Evolutionary conservation across 495 filamentous ascomycete species (phyloP).

Genomic region (Cercophora samala): DNA sequence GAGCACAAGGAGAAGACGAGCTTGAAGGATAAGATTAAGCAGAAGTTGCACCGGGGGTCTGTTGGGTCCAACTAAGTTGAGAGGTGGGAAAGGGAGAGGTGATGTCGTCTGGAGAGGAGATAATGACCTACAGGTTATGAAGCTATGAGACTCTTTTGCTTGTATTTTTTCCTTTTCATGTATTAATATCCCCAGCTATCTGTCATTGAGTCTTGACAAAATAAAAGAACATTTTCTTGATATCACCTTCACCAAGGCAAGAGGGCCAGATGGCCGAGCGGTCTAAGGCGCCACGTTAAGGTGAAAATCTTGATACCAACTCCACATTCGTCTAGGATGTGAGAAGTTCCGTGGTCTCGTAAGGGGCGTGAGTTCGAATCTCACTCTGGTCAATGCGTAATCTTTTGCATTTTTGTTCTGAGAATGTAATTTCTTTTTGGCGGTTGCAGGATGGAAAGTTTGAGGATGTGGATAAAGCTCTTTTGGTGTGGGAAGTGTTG

Average conservation of each 20-base stretch:
- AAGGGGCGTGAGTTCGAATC: not conserved
- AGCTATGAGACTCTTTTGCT: not conserved
- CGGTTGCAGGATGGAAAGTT: not conserved
- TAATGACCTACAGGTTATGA: not conserved
- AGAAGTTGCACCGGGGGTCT: slow-evolving; percentile 36
- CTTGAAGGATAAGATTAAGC: slow-evolving; percentile 47
- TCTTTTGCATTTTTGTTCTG: not conserved
- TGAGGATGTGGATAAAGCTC: not conserved
- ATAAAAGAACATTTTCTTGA: not conserved
- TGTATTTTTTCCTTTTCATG: not conserved
- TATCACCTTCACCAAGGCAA: not conserved
- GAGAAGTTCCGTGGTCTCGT: not conserved
- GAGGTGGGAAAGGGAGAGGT: not conserved
- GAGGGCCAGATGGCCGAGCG: not conserved
- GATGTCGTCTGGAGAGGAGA: not conserved
- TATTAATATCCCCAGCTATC: not conserved
- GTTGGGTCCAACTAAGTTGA: not conserved
- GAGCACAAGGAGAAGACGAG: slow-evolving; percentile 32
- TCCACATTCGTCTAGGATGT: not conserved
- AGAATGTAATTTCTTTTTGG: not conserved
- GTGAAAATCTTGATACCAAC: not conserved
- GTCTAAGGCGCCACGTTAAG: not conserved
- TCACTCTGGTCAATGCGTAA: not conserved
- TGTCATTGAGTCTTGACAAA: not conserved
- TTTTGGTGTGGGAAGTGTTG: not conserved